Percentiles rank a stretch among this genome's conserved stretches.
Evolutionary conservation across 176 grass and related monocot genomes (phyloP).

Genomic region (Raddia guianensis): DNA sequence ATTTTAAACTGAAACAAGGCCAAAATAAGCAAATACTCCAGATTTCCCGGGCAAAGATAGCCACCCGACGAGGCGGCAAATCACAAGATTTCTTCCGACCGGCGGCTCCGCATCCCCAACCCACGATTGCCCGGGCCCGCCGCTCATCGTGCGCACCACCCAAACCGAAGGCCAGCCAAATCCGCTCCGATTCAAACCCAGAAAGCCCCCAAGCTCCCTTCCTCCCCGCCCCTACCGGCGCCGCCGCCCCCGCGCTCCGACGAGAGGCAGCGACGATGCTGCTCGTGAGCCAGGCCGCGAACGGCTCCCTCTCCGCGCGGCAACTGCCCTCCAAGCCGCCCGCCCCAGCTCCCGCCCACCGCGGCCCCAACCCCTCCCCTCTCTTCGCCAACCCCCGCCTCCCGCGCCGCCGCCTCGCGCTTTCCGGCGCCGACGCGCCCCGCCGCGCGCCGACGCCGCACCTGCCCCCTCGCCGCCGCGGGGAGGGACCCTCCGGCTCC

Average conservation of each 20-base stretch:
- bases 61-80: not conserved
- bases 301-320: slow-evolving; percentile 77
- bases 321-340: slow-evolving; percentile 54
- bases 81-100: not conserved
- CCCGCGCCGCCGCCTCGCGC: slow-evolving; percentile 40
- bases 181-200: slow-evolving; percentile 35
- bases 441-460: slow-evolving; percentile 21
- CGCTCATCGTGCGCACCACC: slow-evolving; percentile 11
- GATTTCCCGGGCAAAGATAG: not conserved
- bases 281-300: slow-evolving; percentile 77
- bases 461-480: slow-evolving; percentile 6
- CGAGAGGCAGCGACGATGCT: slow-evolving; percentile 48
- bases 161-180: not conserved
- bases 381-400: slow-evolving; percentile 54
- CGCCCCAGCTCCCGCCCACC: slow-evolving; percentile 17
- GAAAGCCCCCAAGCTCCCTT: not conserved
- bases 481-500: slow-evolving; percentile 48
- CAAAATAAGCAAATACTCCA: too few relatives aligned
- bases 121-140: slow-evolving; percentile 28
- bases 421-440: slow-evolving; percentile 39
- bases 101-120: not conserved
- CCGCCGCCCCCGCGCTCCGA: not conserved
- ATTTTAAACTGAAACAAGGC: too few relatives aligned
- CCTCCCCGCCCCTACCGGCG: not conserved
- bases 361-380: slow-evolving; percentile 46